Evolutionary conservation across 192 early-diverging fungal species (phyloP), one percentile per base, ranked within the genome.

Genomic region (Backusella liffmaniae): DNA sequence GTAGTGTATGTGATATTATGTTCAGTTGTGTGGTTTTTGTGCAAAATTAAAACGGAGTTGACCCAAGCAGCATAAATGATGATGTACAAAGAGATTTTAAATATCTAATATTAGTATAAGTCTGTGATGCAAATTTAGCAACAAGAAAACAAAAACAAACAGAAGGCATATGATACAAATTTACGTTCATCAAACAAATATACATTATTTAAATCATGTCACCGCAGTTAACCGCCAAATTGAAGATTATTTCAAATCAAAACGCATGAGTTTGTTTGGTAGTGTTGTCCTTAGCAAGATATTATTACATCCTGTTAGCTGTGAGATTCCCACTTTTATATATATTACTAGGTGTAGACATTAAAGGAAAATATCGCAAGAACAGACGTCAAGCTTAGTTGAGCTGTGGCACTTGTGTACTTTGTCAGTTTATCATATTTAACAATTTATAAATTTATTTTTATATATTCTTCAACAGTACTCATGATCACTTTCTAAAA

Each of bases 401-500:
- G n/a, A 21, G 9, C 21, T 21, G 53, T 56, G 53, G 53, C 53
- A 56, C 53, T 21, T 56, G 18, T 56, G 53, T 56, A 56, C n/a
- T 21, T 56, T 56, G 53, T 56, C 53, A 56, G 53, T 26, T 56
- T 56, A 56, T 56, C 18, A 56, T 56, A 56, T 56, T 32, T 56
- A 21, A 56, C 53, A 21, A 21, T 56, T 56, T 56, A 21, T 23
- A 16, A 16, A 44, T 44, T 44, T 44, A 44, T 44, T 44, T 16
- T 16, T 44, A 44, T 44, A 44, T 16, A 53, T 53, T 59, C n/a
- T 21, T 12, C 53, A 59, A 59, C 18, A 18, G 53, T 59, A 59
- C 53, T 59, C 53, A 59, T 59, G 53, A 59, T 59, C 10, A 59
- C 53, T 59, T 59, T 59, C 53, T 59, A 59, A 59, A 59, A 59